These are phyloP conservation scores for Paxillus involutus DNA, from an alignment of 768 basidiomycete genomes.

Conservation along the genomic window DNA sequence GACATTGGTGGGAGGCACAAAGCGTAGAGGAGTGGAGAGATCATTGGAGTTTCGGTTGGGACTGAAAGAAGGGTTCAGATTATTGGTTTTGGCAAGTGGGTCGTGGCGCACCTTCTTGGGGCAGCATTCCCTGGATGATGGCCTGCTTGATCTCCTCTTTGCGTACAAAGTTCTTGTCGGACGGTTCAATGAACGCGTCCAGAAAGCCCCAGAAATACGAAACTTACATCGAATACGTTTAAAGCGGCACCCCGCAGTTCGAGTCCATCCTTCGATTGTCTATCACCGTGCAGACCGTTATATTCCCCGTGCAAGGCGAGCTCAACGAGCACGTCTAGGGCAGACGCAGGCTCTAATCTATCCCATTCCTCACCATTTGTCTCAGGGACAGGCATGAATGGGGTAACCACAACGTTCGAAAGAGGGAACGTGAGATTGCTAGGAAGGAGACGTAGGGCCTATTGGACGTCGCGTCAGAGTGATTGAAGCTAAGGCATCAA, in stretches of 20 bases:
- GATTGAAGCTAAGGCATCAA: slow-evolving; percentile 14
- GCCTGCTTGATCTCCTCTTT: slow-evolving; percentile 69
- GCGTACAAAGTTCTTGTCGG: slow-evolving; percentile 66
- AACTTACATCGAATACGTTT: slow-evolving; percentile 76
- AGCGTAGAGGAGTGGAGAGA: slow-evolving; percentile 71
- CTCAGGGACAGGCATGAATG: slow-evolving; percentile 76
- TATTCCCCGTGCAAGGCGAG: slow-evolving; percentile 88
- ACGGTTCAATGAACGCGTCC: background rate
- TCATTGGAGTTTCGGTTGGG: slow-evolving; percentile 39
- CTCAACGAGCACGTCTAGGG: slow-evolving; percentile 80
- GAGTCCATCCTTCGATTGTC: slow-evolving; percentile 62
- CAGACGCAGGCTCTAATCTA: slow-evolving; percentile 75
- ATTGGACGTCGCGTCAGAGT: slow-evolving; percentile 25
- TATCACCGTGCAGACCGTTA: slow-evolving; percentile 60
- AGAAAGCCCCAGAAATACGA: background rate
- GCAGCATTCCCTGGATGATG: slow-evolving; percentile 72
- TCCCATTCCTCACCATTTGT: slow-evolving; percentile 94
- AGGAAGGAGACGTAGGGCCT: slow-evolving; percentile 63
- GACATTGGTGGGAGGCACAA: slow-evolving; percentile 63
- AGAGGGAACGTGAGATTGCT: slow-evolving; percentile 57
- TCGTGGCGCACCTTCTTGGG: slow-evolving; percentile 45
- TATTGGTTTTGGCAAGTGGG: background rate
- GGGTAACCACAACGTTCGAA: slow-evolving; percentile 63
- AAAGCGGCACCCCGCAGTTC: slow-evolving; percentile 78
- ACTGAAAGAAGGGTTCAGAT: slow-evolving; percentile 11